Evolutionary conservation across 2,329 filamentous ascomycete species (phyloP).

Genomic region (Ophiostoma ips): DNA sequence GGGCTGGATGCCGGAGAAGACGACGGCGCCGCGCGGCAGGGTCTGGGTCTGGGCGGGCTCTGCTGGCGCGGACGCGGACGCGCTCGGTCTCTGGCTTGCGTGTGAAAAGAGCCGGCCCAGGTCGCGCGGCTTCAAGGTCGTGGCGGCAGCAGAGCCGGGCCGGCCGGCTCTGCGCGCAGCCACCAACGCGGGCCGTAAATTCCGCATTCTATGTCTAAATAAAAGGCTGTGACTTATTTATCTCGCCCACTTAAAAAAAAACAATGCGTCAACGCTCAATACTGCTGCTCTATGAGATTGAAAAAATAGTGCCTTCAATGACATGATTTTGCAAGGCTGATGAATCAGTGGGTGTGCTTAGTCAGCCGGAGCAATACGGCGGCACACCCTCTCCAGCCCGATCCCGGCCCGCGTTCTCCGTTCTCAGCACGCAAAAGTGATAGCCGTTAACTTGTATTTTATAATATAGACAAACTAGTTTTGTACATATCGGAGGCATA

Average conservation of each 20-base stretch:
- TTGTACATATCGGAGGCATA: no score
- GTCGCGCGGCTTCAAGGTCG: background rate
- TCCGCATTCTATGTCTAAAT: background rate
- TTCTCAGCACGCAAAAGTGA: no score
- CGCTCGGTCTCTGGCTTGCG: background rate
- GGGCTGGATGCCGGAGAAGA: conserved; percentile 96
- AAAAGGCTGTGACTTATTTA: no score
- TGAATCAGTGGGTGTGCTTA: background rate
- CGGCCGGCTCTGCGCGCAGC: background rate
- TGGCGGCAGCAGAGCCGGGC: background rate
- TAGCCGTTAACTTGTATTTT: no score
- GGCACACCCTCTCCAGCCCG: no score
- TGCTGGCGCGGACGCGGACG: no score
- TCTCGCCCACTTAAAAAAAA: background rate
- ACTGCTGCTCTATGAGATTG: background rate
- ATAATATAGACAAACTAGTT: no score
- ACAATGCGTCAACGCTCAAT: background rate
- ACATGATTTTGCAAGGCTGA: background rate
- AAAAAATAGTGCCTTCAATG: background rate
- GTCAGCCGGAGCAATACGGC: no score
- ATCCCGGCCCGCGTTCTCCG: no score
- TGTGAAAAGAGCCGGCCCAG: background rate
- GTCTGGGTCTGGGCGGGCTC: background rate
- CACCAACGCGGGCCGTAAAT: background rate
- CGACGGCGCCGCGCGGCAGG: conserved; percentile 25